phyloP scores from a whole-genome alignment of 2,329 filamentous ascomycete species.

The Phialophora macrospora region DNA sequence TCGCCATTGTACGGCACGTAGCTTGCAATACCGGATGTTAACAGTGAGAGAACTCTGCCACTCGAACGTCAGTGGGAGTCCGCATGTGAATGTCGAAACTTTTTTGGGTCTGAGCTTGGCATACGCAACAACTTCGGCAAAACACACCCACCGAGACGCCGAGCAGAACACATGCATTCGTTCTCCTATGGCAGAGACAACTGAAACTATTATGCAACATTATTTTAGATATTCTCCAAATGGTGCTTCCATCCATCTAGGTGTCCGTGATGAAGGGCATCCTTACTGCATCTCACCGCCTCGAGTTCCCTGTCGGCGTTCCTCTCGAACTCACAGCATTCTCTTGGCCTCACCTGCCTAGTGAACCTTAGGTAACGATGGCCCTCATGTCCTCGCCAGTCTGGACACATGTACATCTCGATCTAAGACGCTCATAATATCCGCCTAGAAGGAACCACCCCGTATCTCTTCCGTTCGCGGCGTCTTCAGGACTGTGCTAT shows the following conservation, averaged over 20 bases:
- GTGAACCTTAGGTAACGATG: no score
- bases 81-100: slow-evolving; percentile 21
- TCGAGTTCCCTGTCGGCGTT: no score
- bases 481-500: background rate
- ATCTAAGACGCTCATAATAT: background rate
- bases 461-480: background rate
- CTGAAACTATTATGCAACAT: no score
- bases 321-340: no score
- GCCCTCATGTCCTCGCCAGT: background rate
- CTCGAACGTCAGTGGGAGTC: background rate
- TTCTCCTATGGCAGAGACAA: no score
- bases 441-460: background rate
- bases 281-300: no score
- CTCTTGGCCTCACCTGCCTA: no score
- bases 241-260: no score
- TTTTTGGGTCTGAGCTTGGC: slow-evolving; percentile 27
- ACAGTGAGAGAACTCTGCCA: background rate
- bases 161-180: background rate
- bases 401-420: background rate
- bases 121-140: slow-evolving; percentile 10
- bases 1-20: slow-evolving; percentile 50
- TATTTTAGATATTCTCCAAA: no score
- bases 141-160: no score
- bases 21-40: background rate
- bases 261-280: no score